Base-by-base conservation (phyloP, 2,329 filamentous ascomycete genomes). In the Phoma sp. region DNA sequence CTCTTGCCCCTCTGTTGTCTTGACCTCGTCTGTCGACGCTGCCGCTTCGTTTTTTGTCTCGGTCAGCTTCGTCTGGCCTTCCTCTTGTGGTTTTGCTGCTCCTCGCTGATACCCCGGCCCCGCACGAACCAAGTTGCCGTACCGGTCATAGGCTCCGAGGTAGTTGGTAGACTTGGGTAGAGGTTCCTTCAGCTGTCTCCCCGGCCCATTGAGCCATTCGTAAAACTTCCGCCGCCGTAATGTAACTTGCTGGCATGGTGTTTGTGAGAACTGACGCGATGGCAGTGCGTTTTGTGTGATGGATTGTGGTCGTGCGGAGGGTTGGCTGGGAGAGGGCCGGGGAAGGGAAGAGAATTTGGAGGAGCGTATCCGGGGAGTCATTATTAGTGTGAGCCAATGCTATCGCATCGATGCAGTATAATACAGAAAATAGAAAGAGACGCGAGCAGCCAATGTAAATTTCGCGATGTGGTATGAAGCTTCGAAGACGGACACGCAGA, bases 171-270 rank as follows among this genome's bases (percentile, higher is more conserved):
- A 81, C 32, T 75, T 74, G 0, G 77, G 76, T 2, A 83, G 64
- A 37, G 81, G 81, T 12, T 81, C 66, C 49, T 76, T 77, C 62
- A 85, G 80, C 21, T 69, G 73, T 60, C 70, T 72, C 9, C 83
- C 83, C 25, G 82, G 80, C 1, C 82, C 82, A 57, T 82, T 80
- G 33, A 88, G 77, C 85, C 85, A 88, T 58, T 76, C 74, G 63
- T 82, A 85, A 78, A 87, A 86, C 44, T 80, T 74, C 54, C 78
- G 76, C 56, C 84, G 81, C 37, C 82, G 77, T 61, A 77, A 77
- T 38, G 83, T 86, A 52, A 78, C 62, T 45, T 70, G 71, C 29
- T 64, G 68, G 57, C 68, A 70, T 64, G 71, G 67, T 61, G 74
- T 71, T 40, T 74, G 72, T 54, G 73, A 75, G 49, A 76, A 76